Evolutionary conservation across 192 early-diverging fungal genomes (phyloP).

Genomic region (Gamsiella multidivaricata): DNA sequence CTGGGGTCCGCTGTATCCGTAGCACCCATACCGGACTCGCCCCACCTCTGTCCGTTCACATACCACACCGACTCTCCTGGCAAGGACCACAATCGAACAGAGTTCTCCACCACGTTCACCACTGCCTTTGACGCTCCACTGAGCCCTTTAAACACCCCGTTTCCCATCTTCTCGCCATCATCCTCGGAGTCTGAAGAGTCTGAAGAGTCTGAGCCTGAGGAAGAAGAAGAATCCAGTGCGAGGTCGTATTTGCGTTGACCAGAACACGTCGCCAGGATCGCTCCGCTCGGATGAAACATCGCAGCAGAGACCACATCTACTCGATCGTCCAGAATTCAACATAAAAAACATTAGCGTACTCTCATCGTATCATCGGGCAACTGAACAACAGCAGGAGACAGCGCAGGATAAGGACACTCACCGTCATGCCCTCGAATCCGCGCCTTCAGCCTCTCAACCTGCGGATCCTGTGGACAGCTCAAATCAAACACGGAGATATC

Average conservation of each 20-base stretch:
- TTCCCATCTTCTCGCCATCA: neutral
- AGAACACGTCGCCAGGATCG: conserved; percentile 75
- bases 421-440: conserved; percentile 41
- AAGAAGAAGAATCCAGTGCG: conserved; percentile 2
- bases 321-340: neutral
- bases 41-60: conserved; percentile 39
- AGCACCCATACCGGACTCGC: neutral
- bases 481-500: conserved; percentile 57
- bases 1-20: neutral
- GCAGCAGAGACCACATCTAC: conserved; percentile 69
- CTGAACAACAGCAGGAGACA: no score
- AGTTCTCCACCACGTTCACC: conserved; percentile 49
- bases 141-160: no score
- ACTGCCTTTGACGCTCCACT: neutral
- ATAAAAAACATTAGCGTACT: neutral
- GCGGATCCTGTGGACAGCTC: conserved; percentile 28
- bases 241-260: conserved; percentile 74
- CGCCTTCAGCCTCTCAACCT: conserved; percentile 11
- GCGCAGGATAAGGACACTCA: neutral
- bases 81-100: conserved; percentile 54
- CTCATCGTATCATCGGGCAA: no score
- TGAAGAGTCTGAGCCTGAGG: conserved; percentile 14
- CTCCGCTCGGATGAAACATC: conserved; percentile 71
- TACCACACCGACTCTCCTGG: conserved; percentile 47
- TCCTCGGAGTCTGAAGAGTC: conserved; percentile 1